Evolutionary conservation across 2,329 filamentous ascomycete species (phyloP).

Genomic region (Orbilia ellipsospora): DNA sequence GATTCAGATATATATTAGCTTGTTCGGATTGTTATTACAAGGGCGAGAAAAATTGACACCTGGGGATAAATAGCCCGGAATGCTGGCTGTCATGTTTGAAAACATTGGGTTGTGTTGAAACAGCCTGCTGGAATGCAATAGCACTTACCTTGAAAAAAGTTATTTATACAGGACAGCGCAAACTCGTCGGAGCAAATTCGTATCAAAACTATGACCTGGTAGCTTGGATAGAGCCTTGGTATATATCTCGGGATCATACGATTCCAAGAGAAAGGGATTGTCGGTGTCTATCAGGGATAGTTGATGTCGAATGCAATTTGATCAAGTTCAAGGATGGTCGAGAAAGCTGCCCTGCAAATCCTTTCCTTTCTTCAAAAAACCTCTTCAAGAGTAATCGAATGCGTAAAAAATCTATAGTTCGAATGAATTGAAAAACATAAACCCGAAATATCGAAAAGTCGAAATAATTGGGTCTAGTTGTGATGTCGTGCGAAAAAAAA

Average conservation of each 20-base stretch:
- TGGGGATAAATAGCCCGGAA: slow-evolving; percentile 48
- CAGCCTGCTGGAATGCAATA: slow-evolving; percentile 10
- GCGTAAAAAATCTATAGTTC: slow-evolving; percentile 16
- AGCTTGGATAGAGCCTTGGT: neutral
- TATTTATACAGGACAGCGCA: slow-evolving; percentile 29
- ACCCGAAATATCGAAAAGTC: slow-evolving; percentile 20
- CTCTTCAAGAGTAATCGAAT: slow-evolving; percentile 1
- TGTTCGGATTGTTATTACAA: slow-evolving; percentile 13
- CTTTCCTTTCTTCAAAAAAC: slow-evolving; percentile 34
- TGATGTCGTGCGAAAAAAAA: slow-evolving; percentile 36
- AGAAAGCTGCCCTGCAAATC: slow-evolving; percentile 41
- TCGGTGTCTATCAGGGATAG: slow-evolving; percentile 25
- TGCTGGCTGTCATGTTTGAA: slow-evolving; percentile 25
- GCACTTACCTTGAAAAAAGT: slow-evolving; percentile 11
- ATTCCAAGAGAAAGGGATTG: slow-evolving; percentile 23
- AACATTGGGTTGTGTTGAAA: slow-evolving; percentile 23
- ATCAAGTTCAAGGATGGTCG: slow-evolving; percentile 29
- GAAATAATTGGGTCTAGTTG: slow-evolving; percentile 31
- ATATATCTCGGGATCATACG: slow-evolving; percentile 1
- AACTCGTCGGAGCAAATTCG: slow-evolving; percentile 20
- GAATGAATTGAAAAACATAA: slow-evolving; percentile 20
- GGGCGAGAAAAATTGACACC: slow-evolving; percentile 12
- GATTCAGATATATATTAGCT: slow-evolving; percentile 45
- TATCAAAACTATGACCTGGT: slow-evolving; percentile 6
- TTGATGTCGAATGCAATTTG: slow-evolving; percentile 17